phyloP scores from a whole-genome alignment of 352 stramenopile species.

The Plasmopara halstedii region DNA sequence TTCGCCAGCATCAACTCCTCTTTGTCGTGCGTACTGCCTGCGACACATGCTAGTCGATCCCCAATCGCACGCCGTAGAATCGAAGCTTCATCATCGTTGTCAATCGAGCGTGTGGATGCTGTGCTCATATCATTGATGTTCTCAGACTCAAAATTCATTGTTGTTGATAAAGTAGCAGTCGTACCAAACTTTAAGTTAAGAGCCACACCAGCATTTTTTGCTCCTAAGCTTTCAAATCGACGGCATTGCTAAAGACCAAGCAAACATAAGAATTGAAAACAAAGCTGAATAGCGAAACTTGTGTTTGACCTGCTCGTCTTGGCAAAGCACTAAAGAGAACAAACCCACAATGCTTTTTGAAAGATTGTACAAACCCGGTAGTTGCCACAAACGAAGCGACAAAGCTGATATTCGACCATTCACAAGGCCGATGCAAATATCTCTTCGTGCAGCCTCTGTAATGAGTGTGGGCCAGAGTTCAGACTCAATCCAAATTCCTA shows the following conservation, averaged over 20 bases:
- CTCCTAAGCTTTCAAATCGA: constrained; percentile 44
- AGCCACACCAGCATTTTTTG: constrained; percentile 14
- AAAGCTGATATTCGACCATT: constrained; percentile 55
- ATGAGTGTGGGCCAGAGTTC: constrained; percentile 78
- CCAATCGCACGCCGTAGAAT: constrained; percentile 16
- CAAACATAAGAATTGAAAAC: background rate
- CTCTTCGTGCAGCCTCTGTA: constrained; percentile 31
- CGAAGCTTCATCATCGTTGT: constrained; percentile 1
- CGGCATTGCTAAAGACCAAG: constrained; percentile 29
- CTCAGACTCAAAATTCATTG: too few species aligned
- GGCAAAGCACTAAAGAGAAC: constrained; percentile 58
- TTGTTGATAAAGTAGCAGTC: constrained; percentile 1
- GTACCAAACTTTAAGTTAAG: constrained; percentile 74
- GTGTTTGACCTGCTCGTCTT: constrained; percentile 35
- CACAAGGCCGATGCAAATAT: constrained; percentile 50
- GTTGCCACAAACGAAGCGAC: constrained; percentile 44
- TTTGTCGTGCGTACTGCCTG: constrained; percentile 58
- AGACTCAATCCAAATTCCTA: constrained; percentile 71
- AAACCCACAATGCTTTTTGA: constrained; percentile 18
- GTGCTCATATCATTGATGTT: background rate
- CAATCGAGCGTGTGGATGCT: constrained; percentile 10
- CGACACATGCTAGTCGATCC: constrained; percentile 34
- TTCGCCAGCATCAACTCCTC: constrained; percentile 45
- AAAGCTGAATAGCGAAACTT: background rate
- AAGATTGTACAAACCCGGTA: constrained; percentile 25